These are phyloP conservation scores for Candida sp. DNA, from an alignment of 1,139 yeast genomes.

Conservation along the genomic window DNA sequence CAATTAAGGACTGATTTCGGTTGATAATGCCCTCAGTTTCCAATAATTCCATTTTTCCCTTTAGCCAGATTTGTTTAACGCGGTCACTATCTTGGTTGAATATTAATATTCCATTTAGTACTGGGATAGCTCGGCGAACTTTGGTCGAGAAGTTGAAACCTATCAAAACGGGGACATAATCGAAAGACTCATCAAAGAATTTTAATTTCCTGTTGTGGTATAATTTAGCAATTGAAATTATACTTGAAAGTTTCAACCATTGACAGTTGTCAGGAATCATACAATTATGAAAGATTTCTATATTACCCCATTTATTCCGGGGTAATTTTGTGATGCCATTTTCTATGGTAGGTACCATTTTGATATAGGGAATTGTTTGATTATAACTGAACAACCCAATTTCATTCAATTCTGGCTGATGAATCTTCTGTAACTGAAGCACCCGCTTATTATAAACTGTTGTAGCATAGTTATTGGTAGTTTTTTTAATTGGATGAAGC, in stretches of 20 bases:
- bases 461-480: slow-evolving; percentile 19
- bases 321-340: slow-evolving; percentile 18
- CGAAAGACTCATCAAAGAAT: not conserved
- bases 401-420: slow-evolving; percentile 17
- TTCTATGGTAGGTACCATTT: slow-evolving; percentile 8
- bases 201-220: slow-evolving; percentile 10
- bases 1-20: slow-evolving; percentile 7
- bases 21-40: slow-evolving; percentile 5
- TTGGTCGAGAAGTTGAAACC: slow-evolving; percentile 28
- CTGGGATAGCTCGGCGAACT: slow-evolving; percentile 27
- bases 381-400: slow-evolving; percentile 23
- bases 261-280: slow-evolving; percentile 32
- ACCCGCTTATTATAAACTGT: slow-evolving; percentile 20
- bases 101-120: slow-evolving; percentile 28
- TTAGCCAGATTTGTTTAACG: slow-evolving; percentile 27
- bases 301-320: slow-evolving; percentile 29
- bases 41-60: slow-evolving; percentile 16
- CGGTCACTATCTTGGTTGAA: slow-evolving; percentile 12
- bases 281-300: slow-evolving; percentile 26
- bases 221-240: slow-evolving; percentile 19
- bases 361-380: slow-evolving; percentile 30
- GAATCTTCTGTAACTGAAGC: slow-evolving; percentile 11
- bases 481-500: slow-evolving; percentile 17
- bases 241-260: slow-evolving; percentile 25
- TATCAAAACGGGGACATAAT: slow-evolving; percentile 31